Evolutionary conservation across 768 basidiomycete genomes (phyloP).

Genomic region (Collybia sp.): DNA sequence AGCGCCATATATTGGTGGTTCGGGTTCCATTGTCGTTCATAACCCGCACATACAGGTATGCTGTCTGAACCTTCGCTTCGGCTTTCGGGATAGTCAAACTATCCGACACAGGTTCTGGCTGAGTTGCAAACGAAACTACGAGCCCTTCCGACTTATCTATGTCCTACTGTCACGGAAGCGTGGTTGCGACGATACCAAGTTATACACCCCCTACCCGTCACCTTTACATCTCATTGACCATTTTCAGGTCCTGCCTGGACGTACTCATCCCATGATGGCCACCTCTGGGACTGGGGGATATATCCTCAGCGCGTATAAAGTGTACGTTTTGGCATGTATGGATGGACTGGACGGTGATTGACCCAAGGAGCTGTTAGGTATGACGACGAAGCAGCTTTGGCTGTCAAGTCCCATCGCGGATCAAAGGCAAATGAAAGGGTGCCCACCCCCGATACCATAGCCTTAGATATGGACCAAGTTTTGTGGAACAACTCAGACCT

Average conservation of each 20-base stretch:
- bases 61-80: not conserved
- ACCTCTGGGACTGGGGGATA: constrained; percentile 88
- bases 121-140: constrained; percentile 73
- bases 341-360: not conserved
- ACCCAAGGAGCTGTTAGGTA: constrained; percentile 34
- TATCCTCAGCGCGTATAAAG: constrained; percentile 80
- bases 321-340: constrained; percentile 39
- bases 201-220: not conserved
- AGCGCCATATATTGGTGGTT: constrained; percentile 76
- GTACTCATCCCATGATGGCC: constrained; percentile 94
- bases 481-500: constrained; percentile 4
- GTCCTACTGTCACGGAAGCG: constrained; percentile 76
- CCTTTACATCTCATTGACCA: not conserved
- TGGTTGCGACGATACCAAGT: constrained; percentile 90
- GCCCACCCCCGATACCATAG: constrained; percentile 6
- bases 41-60: constrained; percentile 75
- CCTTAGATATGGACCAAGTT: constrained; percentile 7
- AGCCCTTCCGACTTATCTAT: constrained; percentile 60
- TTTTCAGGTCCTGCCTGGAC: constrained; percentile 76
- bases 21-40: constrained; percentile 82
- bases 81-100: not conserved
- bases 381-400: constrained; percentile 60
- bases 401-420: constrained; percentile 44
- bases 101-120: constrained; percentile 54
- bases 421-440: constrained; percentile 31